Percentiles rank a stretch among this genome's conserved stretches.
Conservation (phyloP, 2,329 filamentous ascomycete genomes). For the Zalaria sp. region DNA sequence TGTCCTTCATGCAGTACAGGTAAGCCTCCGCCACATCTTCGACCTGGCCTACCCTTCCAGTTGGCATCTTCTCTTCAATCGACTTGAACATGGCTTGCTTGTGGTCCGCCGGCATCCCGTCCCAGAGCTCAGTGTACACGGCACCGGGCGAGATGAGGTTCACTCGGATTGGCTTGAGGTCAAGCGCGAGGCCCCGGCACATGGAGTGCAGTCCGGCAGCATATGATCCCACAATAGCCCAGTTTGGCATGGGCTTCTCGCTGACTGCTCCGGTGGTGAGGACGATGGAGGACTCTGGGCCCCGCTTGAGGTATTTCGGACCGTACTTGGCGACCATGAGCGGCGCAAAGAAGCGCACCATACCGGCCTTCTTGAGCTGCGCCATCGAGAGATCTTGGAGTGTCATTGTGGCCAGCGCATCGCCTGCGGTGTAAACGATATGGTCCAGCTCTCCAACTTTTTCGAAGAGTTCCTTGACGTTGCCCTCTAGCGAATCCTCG, state of each 20-base stretch:
- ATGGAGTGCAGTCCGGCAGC: conserved; percentile 40
- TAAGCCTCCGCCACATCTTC: conserved; percentile 34
- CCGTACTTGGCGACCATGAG: conserved; percentile 40
- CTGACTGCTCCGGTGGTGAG: conserved; percentile 41
- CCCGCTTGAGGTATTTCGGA: conserved; percentile 27
- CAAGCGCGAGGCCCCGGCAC: conserved; percentile 43
- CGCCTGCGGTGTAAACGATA: conserved; percentile 43
- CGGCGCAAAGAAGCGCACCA: conserved; percentile 37
- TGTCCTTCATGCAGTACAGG: conserved; percentile 33
- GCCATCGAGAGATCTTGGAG: conserved; percentile 28
- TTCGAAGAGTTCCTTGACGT: conserved; percentile 33
- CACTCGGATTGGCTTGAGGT: conserved; percentile 48
- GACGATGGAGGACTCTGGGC: conserved; percentile 34
- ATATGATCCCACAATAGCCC: conserved; percentile 34
- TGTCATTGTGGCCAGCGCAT: conserved; percentile 25
- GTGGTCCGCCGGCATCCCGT: conserved; percentile 13
- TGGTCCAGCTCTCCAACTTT: conserved; percentile 34
- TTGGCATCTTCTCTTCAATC: conserved; percentile 15
- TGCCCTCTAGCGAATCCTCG: conserved; percentile 30
- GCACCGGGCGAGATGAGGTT: conserved; percentile 47
- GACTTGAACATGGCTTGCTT: conserved; percentile 13
- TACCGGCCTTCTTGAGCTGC: conserved; percentile 27
- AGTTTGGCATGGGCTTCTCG: conserved; percentile 37
- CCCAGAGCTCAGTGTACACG: conserved; percentile 31
- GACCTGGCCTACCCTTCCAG: conserved; percentile 21